phyloP scores from a whole-genome alignment of 768 basidiomycete species.

The Mrakia blollopis region DNA sequence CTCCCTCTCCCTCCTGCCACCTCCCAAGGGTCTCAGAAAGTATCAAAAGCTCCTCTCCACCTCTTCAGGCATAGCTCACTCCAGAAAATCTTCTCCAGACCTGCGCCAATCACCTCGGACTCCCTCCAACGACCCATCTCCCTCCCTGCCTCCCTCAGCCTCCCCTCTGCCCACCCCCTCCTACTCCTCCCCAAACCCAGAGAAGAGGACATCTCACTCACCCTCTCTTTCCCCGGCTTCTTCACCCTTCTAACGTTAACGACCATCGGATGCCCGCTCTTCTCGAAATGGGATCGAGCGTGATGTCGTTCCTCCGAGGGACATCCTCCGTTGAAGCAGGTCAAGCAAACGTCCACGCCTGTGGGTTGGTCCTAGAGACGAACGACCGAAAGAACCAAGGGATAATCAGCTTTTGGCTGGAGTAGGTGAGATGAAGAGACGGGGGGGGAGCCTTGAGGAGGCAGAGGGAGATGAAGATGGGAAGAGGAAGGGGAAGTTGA shows the following conservation, averaged over 20 bases:
- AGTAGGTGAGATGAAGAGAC: neutral
- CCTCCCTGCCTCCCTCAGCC: neutral
- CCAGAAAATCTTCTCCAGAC: too few species aligned
- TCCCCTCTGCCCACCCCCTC: neutral
- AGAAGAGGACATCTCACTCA: slow-evolving; percentile 49
- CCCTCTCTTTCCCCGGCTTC: slow-evolving; percentile 62
- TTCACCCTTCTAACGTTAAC: slow-evolving; percentile 71
- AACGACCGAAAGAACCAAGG: neutral
- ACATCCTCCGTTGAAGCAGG: slow-evolving; percentile 93
- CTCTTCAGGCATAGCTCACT: too few species aligned
- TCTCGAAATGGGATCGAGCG: slow-evolving; percentile 63
- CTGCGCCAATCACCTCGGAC: too few species aligned
- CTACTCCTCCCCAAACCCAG: neutral
- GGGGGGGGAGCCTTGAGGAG: neutral
- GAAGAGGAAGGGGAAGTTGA: too few species aligned
- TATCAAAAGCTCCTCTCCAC: too few species aligned
- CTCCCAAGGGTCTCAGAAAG: too few species aligned
- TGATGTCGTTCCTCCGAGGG: slow-evolving; percentile 55
- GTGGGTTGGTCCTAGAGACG: slow-evolving; percentile 60
- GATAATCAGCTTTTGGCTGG: slow-evolving; percentile 6
- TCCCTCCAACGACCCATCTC: neutral
- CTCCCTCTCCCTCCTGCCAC: neutral
- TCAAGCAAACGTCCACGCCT: slow-evolving; percentile 83
- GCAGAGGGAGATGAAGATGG: neutral
- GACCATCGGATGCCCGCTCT: slow-evolving; percentile 68